Base-by-base conservation (phyloP, 257 asterid genomes). In the Sherardia arvensis region DNA sequence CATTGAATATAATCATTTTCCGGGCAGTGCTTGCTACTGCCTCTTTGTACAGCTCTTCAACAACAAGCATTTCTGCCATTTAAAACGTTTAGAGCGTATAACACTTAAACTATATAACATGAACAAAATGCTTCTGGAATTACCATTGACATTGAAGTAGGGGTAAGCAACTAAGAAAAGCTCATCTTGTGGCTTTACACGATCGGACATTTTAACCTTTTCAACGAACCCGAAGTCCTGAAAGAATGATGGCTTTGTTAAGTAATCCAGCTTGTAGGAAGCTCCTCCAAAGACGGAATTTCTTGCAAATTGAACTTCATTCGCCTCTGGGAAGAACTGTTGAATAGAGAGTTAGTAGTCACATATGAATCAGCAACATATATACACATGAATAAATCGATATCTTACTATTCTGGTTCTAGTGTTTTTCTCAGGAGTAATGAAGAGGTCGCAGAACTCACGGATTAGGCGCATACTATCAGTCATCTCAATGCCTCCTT, bases 311-410 rank as follows among this genome's bases (percentile, higher is more conserved):
- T 78, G 60, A 43, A 91, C 98, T 73, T 91, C 98, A 62, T 77
- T 91, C 38, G 96, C 98, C 83, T 91, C 98, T 1, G 98, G 98
- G 62, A 91, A 85, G 67, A 91, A 91, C 98, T 91, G 82, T 66
- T 59, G 45, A 22, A 53, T 73, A 0, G 45, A 54, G 56, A 49
- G 69, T 67, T 53, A 29, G 22, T 54, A 43, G 4, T 15, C 4
- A 62, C 27, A 64, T 38, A 22, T 34, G 30, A 14, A 11, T 36
- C 59, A 67, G 49, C 65, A 43, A 38, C 27, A 32, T 38, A 18
- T 30, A 23, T 55, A 26, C 30, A 8, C n/a, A 43, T 43, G n/a
- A 43, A 43, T 15, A 51, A 8, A 25, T 32, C 47, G 23, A 63
- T 26, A n/a, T 69, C 90, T 22, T 86, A 91, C 98, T 28, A 91